phyloP scores from a whole-genome alignment of 768 basidiomycete species.

The Boletus insuetus region DNA sequence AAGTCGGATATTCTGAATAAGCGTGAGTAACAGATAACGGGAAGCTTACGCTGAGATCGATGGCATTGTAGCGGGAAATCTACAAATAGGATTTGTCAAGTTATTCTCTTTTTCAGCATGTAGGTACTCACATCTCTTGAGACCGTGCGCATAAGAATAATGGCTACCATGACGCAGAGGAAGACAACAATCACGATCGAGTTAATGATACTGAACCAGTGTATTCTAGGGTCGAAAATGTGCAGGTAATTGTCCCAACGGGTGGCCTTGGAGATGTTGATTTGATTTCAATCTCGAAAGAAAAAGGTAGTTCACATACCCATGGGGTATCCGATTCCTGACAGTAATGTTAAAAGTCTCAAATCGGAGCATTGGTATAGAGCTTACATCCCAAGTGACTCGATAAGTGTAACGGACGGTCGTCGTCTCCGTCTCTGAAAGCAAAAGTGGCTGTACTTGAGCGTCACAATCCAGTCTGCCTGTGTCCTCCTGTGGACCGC shows the following conservation, averaged over 20 bases:
- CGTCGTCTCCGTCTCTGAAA: slow-evolving; percentile 61
- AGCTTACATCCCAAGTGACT: slow-evolving; percentile 78
- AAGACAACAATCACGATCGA: slow-evolving; percentile 89
- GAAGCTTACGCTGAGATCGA: slow-evolving; percentile 75
- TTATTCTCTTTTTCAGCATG: not conserved
- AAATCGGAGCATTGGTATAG: not conserved
- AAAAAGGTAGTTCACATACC: slow-evolving; percentile 39
- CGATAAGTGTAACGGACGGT: slow-evolving; percentile 83
- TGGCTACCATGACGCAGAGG: slow-evolving; percentile 89
- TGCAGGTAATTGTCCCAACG: slow-evolving; percentile 97
- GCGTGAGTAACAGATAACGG: not conserved
- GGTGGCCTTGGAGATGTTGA: slow-evolving; percentile 60
- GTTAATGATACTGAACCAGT: slow-evolving; percentile 95
- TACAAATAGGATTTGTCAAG: slow-evolving; percentile 4
- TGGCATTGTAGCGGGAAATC: slow-evolving; percentile 78
- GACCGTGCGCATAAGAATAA: slow-evolving; percentile 84
- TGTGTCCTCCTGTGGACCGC: slow-evolving; percentile 49
- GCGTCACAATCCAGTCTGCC: slow-evolving; percentile 51
- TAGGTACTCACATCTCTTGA: slow-evolving; percentile 69
- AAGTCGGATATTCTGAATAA: not conserved
- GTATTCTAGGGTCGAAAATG: slow-evolving; percentile 90
- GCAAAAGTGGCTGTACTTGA: slow-evolving; percentile 45
- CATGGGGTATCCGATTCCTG: slow-evolving; percentile 86
- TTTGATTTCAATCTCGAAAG: not conserved
- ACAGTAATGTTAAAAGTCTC: not conserved